Conservation (phyloP, 352 stramenopile genomes). For the Hyaloperonospora arabidopsidis region DNA sequence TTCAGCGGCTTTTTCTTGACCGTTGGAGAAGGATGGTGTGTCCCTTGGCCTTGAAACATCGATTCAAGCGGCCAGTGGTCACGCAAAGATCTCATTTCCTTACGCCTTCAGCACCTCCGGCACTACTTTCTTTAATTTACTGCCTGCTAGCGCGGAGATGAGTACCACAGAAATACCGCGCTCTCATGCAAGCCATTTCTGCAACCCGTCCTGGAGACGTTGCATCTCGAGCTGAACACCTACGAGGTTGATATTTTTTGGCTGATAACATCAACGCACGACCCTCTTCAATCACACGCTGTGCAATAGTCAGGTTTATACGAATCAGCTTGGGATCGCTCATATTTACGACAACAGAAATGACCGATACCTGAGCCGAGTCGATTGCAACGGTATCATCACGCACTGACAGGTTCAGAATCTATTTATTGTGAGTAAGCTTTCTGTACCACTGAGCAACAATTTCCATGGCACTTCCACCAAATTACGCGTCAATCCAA, state of each 20-base stretch:
- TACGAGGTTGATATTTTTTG: conserved; percentile 67
- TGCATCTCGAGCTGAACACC: conserved; percentile 51
- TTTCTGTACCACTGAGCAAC: conserved; percentile 72
- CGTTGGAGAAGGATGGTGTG: conserved; percentile 74
- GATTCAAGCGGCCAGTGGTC: conserved; percentile 66
- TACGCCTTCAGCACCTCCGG: conserved; percentile 79
- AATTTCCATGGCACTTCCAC: conserved; percentile 82
- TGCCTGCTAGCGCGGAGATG: conserved; percentile 69
- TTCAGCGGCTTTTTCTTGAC: conserved; percentile 79
- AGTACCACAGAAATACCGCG: conserved; percentile 66
- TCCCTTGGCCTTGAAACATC: conserved; percentile 78
- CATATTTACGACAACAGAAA: conserved; percentile 84
- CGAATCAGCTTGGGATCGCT: conserved; percentile 72
- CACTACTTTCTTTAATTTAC: conserved; percentile 65
- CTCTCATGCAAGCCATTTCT: conserved; percentile 65
- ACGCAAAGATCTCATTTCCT: conserved; percentile 70
- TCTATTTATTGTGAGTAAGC: conserved; percentile 72
- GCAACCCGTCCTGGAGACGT: conserved; percentile 59
- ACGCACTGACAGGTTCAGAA: conserved; percentile 77
- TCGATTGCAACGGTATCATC: conserved; percentile 76
- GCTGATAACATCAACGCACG: conserved; percentile 62
- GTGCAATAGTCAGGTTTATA: conserved; percentile 79
- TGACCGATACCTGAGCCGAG: conserved; percentile 68
- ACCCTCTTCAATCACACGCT: conserved; percentile 73
- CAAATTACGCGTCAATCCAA: conserved; percentile 71